These are phyloP conservation scores for Lepiota venenata DNA, from an alignment of 768 basidiomycete genomes.

Conservation along the genomic window DNA sequence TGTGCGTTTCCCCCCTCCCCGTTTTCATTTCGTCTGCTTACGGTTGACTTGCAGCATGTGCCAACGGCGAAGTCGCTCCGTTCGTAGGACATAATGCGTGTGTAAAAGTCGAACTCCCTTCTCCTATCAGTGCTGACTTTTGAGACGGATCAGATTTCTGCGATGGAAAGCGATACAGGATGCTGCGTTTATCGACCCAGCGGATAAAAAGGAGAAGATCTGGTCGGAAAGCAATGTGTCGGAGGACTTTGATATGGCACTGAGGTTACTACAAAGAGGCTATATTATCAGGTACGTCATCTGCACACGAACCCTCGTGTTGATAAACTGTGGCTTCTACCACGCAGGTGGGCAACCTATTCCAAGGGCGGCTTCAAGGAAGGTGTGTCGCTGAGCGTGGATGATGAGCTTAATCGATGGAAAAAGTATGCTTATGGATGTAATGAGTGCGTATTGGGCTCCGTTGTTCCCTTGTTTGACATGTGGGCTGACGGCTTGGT, in stretches of 20 bases:
- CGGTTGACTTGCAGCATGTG: constrained; percentile 45
- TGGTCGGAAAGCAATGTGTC: constrained; percentile 79
- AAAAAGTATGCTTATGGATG: constrained; percentile 72
- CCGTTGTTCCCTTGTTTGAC: constrained; percentile 27
- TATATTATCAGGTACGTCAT: constrained; percentile 57
- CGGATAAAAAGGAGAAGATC: constrained; percentile 65
- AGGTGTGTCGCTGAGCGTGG: constrained; percentile 83
- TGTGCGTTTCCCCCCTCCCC: constrained; percentile 37
- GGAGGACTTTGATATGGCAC: constrained; percentile 82
- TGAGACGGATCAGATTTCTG: constrained; percentile 46
- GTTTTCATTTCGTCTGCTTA: constrained; percentile 18
- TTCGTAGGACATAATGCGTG: constrained; percentile 83
- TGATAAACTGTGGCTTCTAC: neutral
- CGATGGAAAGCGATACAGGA: constrained; percentile 88
- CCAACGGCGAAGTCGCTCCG: constrained; percentile 79
- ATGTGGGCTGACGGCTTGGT: constrained; percentile 21
- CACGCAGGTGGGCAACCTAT: constrained; percentile 75
- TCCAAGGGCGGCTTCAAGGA: constrained; percentile 86
- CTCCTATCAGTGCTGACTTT: neutral
- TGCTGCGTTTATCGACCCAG: constrained; percentile 66
- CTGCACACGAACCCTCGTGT: neutral
- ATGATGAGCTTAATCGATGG: constrained; percentile 90
- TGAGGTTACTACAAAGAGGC: constrained; percentile 56
- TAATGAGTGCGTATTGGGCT: constrained; percentile 49
- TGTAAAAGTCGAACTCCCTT: constrained; percentile 12